phyloP scores from a whole-genome alignment of 1,139 yeast species.

The Saccharomycopsis hybrid region DNA sequence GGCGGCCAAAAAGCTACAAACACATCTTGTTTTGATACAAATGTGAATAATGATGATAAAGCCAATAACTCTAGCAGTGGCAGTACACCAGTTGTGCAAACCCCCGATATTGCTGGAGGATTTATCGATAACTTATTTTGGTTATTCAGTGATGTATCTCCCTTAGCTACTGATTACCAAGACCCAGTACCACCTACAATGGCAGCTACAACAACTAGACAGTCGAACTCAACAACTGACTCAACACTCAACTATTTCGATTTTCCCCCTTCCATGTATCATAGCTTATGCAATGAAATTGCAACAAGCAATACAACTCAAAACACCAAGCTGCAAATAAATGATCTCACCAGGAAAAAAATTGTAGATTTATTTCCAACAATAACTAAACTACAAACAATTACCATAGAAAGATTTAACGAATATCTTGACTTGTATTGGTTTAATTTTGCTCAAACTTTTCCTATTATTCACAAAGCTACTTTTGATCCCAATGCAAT shows the following conservation, averaged over 20 bases:
- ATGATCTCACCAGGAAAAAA: slow-evolving; percentile 1
- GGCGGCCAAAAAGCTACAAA: too few species aligned
- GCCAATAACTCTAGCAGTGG: background rate
- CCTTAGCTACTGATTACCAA: background rate
- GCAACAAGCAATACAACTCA: too few species aligned
- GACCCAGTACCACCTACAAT: too few species aligned
- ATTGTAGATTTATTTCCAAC: slow-evolving; percentile 5
- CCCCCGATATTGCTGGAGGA: slow-evolving; percentile 15
- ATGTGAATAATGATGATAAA: background rate
- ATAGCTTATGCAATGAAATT: too few species aligned
- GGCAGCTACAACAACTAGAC: too few species aligned
- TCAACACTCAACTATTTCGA: slow-evolving; percentile 2
- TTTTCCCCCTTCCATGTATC: background rate
- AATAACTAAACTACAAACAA: slow-evolving; percentile 1
- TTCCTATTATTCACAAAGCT: slow-evolving; percentile 36
- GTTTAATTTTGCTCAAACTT: slow-evolving; percentile 30
- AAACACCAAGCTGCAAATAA: too few species aligned
- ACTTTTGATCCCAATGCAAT: slow-evolving; percentile 32
- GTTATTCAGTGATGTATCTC: slow-evolving; percentile 16
- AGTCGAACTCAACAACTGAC: background rate
- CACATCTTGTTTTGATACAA: too few species aligned
- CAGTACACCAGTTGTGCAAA: background rate
- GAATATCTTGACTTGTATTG: slow-evolving; percentile 29
- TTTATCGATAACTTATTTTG: slow-evolving; percentile 18
- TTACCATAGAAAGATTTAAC: slow-evolving; percentile 10